Evolutionary conservation across 352 stramenopile genomes (phyloP).

Genomic region (Saprolegnia parasitica): DNA sequence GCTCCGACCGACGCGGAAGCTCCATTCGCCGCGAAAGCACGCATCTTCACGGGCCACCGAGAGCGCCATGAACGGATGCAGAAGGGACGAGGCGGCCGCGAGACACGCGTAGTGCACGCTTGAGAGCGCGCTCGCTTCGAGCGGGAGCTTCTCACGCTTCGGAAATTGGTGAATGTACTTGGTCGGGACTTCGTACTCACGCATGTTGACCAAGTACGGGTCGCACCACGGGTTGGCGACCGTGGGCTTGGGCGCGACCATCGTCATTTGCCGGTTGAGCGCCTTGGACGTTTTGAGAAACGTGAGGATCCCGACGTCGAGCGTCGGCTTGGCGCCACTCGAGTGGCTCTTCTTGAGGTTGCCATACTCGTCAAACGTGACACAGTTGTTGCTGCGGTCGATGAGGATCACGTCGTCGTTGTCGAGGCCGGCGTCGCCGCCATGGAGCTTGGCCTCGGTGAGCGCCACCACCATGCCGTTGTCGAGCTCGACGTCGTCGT

Average conservation of each 20-base stretch:
- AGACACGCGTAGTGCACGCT: background rate
- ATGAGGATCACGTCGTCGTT: conserved; percentile 19
- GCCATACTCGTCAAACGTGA: conserved; percentile 23
- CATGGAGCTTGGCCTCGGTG: conserved; percentile 19
- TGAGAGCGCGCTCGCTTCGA: background rate
- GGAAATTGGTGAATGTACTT: conserved; percentile 23
- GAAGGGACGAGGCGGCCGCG: background rate
- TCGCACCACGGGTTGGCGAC: background rate
- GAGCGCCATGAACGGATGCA: conserved; percentile 15
- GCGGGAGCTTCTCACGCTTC: conserved; percentile 17
- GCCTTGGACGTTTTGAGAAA: conserved; percentile 15
- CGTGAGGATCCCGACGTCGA: conserved; percentile 19
- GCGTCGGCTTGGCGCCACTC: background rate
- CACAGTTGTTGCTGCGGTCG: conserved; percentile 6
- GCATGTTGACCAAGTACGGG: conserved; percentile 16
- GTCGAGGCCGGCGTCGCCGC: conserved; percentile 11
- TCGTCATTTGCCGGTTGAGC: conserved; percentile 4
- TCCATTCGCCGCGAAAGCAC: conserved; percentile 2
- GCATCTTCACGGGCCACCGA: background rate
- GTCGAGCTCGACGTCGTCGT: conserved; percentile 17
- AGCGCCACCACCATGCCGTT: conserved; percentile 3
- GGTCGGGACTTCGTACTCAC: conserved; percentile 15
- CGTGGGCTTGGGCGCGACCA: background rate
- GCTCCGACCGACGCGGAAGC: background rate
- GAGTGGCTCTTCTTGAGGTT: conserved; percentile 22